Evolutionary conservation across 148 eudicot species (phyloP).

Genomic region (Polygonum maritimum): DNA sequence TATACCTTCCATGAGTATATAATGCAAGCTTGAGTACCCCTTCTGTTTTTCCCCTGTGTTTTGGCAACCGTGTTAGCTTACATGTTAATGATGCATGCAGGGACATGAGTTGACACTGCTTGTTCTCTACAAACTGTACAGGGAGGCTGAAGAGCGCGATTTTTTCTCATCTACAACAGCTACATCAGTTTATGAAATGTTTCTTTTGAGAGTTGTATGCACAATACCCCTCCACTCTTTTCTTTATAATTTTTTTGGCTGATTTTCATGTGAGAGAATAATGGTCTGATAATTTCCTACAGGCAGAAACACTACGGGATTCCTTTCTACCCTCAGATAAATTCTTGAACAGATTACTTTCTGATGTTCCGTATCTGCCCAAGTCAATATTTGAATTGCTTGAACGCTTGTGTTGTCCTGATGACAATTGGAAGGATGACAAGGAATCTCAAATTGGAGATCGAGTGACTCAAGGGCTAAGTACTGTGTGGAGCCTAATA

Average conservation of each 20-base stretch:
- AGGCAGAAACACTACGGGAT: slow-evolving; percentile 84
- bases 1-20: not conserved
- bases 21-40: not conserved
- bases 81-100: slow-evolving; percentile 35
- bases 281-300: slow-evolving; percentile 18
- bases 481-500: slow-evolving; percentile 81
- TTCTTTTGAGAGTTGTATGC: slow-evolving; percentile 81
- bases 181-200: slow-evolving; percentile 76
- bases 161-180: slow-evolving; percentile 86
- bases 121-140: slow-evolving; percentile 79
- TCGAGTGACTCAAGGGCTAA: slow-evolving; percentile 94
- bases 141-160: slow-evolving; percentile 87
- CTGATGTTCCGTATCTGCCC: slow-evolving; percentile 89
- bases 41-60: not conserved
- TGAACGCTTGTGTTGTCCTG: slow-evolving; percentile 72
- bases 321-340: slow-evolving; percentile 94
- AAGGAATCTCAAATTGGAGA: slow-evolving; percentile 73
- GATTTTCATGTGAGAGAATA: slow-evolving; percentile 4
- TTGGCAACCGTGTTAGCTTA: slow-evolving; percentile 13
- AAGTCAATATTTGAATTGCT: slow-evolving; percentile 60
- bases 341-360: slow-evolving; percentile 68
- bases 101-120: slow-evolving; percentile 96
- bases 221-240: not conserved
- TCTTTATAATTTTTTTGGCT: not conserved
- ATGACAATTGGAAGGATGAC: slow-evolving; percentile 48